Evolutionary conservation across 2,329 filamentous ascomycete genomes (phyloP).

Genomic region (Clathrospora elynae): DNA sequence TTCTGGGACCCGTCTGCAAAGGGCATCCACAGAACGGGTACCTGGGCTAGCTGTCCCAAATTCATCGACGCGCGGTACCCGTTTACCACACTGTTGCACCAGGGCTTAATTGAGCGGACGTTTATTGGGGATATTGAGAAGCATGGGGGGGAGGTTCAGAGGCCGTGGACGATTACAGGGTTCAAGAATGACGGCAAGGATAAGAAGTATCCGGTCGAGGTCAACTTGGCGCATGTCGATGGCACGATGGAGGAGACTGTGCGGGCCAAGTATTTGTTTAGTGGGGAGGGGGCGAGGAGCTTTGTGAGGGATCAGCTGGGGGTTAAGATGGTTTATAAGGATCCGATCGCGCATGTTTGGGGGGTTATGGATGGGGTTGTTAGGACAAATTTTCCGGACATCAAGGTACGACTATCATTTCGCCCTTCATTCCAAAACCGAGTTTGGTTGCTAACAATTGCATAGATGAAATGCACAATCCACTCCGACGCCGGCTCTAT

Average conservation of each 20-base stretch:
- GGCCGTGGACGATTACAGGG: slow-evolving; percentile 66
- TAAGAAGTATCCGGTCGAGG: slow-evolving; percentile 77
- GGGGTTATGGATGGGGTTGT: slow-evolving; percentile 71
- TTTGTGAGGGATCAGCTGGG: slow-evolving; percentile 67
- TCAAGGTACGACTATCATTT: slow-evolving; percentile 54
- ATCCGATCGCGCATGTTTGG: slow-evolving; percentile 68
- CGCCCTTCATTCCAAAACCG: not conserved
- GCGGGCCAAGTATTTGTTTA: slow-evolving; percentile 66
- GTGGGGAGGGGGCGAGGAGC: slow-evolving; percentile 65
- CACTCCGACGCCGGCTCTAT: slow-evolving; percentile 67
- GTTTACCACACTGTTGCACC: slow-evolving; percentile 66
- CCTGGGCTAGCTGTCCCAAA: slow-evolving; percentile 84
- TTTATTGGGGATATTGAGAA: slow-evolving; percentile 67
- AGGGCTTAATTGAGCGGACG: slow-evolving; percentile 66
- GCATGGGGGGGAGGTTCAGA: slow-evolving; percentile 60
- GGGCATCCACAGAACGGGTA: slow-evolving; percentile 64
- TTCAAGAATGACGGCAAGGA: slow-evolving; percentile 66
- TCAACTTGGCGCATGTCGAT: slow-evolving; percentile 77
- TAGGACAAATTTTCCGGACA: slow-evolving; percentile 66
- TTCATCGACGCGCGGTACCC: slow-evolving; percentile 73
- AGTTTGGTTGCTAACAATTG: slow-evolving; percentile 12
- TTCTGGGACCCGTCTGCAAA: slow-evolving; percentile 66
- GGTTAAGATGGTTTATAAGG: slow-evolving; percentile 68
- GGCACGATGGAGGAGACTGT: slow-evolving; percentile 70
- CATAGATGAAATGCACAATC: slow-evolving; percentile 69